phyloP scores from a whole-genome alignment of 257 asterid species.

The Rauvolfia tetraphylla region DNA sequence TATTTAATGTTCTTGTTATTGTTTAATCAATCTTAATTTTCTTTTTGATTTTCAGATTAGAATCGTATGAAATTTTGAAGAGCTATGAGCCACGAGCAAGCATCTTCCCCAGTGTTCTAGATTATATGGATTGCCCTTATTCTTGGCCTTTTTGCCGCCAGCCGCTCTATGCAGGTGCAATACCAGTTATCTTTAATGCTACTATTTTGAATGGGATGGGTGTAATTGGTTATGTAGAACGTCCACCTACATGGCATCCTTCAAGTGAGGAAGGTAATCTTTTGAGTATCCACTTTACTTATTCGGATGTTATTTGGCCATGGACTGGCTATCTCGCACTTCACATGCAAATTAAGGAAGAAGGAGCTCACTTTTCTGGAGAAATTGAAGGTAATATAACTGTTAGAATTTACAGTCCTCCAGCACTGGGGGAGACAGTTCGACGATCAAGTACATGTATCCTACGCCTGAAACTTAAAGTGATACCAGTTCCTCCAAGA shows the following conservation, averaged over 20 bases:
- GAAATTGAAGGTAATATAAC: constrained; percentile 88
- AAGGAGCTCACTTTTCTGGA: constrained; percentile 84
- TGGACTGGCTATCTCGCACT: constrained; percentile 97
- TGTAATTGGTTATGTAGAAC: constrained; percentile 75
- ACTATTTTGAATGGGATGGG: constrained; percentile 98
- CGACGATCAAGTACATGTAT: constrained; percentile 67
- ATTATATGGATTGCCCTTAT: constrained; percentile 91
- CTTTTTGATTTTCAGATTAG: constrained; percentile 56
- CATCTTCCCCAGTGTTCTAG: constrained; percentile 89
- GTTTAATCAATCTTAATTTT: constrained; percentile 20
- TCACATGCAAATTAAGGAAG: constrained; percentile 96
- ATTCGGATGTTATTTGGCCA: constrained; percentile 95
- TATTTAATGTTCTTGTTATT: constrained; percentile 5
- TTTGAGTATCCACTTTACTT: constrained; percentile 79
- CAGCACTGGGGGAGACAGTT: constrained; percentile 55
- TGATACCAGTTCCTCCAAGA: constrained; percentile 88
- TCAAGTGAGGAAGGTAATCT: constrained; percentile 79
- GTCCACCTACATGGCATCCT: constrained; percentile 91
- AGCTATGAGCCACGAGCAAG: constrained; percentile 93
- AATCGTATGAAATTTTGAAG: constrained; percentile 81
- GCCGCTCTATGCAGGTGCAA: constrained; percentile 94
- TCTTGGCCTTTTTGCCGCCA: constrained; percentile 99
- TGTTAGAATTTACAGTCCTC: constrained; percentile 73
- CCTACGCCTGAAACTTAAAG: constrained; percentile 73
- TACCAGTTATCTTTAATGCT: constrained; percentile 91